Conservation (phyloP, 495 filamentous ascomycete genomes). For the Podospora appendiculata region DNA sequence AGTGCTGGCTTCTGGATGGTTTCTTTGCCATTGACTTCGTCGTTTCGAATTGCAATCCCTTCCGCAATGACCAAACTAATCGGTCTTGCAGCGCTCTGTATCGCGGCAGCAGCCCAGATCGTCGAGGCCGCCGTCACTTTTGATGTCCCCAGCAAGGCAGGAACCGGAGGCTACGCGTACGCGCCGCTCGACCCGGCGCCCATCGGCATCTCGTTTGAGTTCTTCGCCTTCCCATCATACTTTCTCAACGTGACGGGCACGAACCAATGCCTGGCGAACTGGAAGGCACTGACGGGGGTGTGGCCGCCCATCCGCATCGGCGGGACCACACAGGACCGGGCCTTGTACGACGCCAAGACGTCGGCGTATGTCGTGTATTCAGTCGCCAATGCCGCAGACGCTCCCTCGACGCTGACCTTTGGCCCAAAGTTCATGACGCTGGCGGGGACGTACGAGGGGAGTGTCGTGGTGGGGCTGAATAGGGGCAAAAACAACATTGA, state of each 20-base stretch:
- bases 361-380: constrained; percentile 46
- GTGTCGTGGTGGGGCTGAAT: constrained; percentile 50
- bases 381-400: constrained; percentile 46
- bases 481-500: constrained; percentile 46
- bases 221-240: constrained; percentile 54
- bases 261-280: constrained; percentile 46
- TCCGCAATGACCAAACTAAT: not conserved
- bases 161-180: constrained; percentile 22
- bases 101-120: constrained; percentile 8
- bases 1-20: not conserved
- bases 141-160: constrained; percentile 22
- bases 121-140: constrained; percentile 21
- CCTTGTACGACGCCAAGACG: constrained; percentile 43
- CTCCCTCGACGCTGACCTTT: constrained; percentile 47
- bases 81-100: not conserved
- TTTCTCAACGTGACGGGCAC: constrained; percentile 48
- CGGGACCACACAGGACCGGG: constrained; percentile 51
- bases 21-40: not conserved
- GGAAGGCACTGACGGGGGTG: constrained; percentile 43
- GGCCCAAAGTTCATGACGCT: constrained; percentile 48
- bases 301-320: constrained; percentile 54
- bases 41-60: too few species aligned
- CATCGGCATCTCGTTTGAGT: constrained; percentile 52
- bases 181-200: constrained; percentile 39
- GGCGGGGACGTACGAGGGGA: constrained; percentile 43